Evolutionary conservation across 1,139 yeast species (phyloP).

Genomic region (Geotrichum citri-aurantii): DNA sequence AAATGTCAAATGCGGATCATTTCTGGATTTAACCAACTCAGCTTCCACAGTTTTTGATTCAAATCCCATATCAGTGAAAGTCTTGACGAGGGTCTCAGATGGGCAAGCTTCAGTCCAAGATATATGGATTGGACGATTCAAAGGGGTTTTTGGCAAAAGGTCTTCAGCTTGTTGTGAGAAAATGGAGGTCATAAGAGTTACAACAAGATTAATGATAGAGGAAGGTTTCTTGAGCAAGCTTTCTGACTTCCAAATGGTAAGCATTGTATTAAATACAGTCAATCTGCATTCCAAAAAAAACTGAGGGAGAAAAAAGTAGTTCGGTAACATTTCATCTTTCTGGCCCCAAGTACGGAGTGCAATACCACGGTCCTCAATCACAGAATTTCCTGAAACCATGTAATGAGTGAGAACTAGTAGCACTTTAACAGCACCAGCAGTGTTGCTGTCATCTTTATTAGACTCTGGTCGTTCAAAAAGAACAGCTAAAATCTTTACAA

Average conservation of each 20-base stretch:
- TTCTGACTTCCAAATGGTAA: constrained; percentile 30
- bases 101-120: constrained; percentile 46
- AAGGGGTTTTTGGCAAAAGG: constrained; percentile 4
- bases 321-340: constrained; percentile 25
- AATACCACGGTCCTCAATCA: constrained; percentile 24
- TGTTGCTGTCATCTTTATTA: constrained; percentile 11
- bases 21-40: background rate
- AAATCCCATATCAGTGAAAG: constrained; percentile 43
- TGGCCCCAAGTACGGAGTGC: constrained; percentile 28
- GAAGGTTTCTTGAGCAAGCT: constrained; percentile 23
- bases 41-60: constrained; percentile 36
- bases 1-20: constrained; percentile 4
- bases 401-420: constrained; percentile 24
- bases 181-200: constrained; percentile 25
- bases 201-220: constrained; percentile 23
- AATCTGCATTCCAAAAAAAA: constrained; percentile 34
- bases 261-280: constrained; percentile 23
- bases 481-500: constrained; percentile 26
- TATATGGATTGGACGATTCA: constrained; percentile 24
- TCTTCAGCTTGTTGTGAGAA: constrained; percentile 25
- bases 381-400: constrained; percentile 24
- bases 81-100: constrained; percentile 47
- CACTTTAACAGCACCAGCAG: constrained; percentile 20
- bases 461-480: constrained; percentile 21
- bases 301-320: constrained; percentile 31